These are phyloP conservation scores for Cicer bijugum DNA, from an alignment of 306 rosid species.

Conservation along the genomic window DNA sequence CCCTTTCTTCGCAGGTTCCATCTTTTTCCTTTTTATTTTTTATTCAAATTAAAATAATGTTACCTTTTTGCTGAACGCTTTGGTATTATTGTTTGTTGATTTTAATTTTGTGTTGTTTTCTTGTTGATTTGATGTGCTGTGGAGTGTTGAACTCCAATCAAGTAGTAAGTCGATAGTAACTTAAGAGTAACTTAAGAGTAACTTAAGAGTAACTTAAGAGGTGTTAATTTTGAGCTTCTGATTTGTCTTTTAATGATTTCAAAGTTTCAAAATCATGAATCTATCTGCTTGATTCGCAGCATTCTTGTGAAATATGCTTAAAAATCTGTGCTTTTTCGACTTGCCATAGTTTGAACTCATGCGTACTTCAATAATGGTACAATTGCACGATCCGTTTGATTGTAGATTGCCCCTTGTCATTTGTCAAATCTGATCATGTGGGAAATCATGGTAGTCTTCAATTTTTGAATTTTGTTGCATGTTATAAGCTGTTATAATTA, in stretches of 20 bases:
- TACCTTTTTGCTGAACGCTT: neutral
- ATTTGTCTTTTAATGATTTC: neutral
- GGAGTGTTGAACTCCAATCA: neutral
- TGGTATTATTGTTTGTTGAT: neutral
- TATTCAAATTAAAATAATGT: neutral
- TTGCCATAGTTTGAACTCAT: neutral
- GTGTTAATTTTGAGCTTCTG: neutral
- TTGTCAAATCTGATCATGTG: neutral
- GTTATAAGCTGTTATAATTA: neutral
- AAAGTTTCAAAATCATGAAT: neutral
- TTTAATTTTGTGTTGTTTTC: neutral
- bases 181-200: too few species aligned
- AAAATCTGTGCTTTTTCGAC: neutral
- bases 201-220: neutral
- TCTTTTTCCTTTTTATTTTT: neutral
- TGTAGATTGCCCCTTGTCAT: neutral
- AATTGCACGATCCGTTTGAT: neutral
- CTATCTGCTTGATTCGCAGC: neutral
- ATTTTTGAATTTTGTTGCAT: neutral
- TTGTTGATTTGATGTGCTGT: neutral
- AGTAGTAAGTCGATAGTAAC: neutral
- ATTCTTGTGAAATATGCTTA: neutral
- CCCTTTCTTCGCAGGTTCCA: slow-evolving; percentile 71
- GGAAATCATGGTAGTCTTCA: neutral
- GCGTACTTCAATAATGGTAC: neutral